Base-by-base conservation (phyloP, 176 grass and related monocot genomes). In the Oryza rufipogon region DNA sequence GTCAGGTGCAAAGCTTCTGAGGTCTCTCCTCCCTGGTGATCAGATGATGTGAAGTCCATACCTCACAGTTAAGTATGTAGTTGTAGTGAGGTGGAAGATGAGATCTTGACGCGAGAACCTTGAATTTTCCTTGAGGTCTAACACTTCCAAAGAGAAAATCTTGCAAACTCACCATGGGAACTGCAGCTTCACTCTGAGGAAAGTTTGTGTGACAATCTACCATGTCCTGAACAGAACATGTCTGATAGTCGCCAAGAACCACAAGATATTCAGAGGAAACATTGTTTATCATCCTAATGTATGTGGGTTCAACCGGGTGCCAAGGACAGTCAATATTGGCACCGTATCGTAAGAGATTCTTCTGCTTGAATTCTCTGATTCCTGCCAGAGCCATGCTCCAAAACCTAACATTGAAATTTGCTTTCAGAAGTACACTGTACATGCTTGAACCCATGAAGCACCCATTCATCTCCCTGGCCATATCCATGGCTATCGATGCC, bases 31-130 rank as follows among this genome's bases (percentile, higher is more conserved):
- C 73, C 25, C 25, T 47, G 3, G 25, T 11, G 3, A 47, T 15
- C 80, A 47, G 8, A n/a, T 3, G 16, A 11, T 33, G 16, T 82
- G 52, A 39, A 6, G 15, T 73, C 36, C 6, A 39, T 46, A 72
- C 19, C 38, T 64, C 80, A 19, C 67, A 71, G 4, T 13, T 13
- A 11, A 32, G 13, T 5, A 58, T 63, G 30, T 81, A 81, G 66
- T 36, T 41, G 45, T 71, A 58, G 79, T 81, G 15, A 56, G 80
- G 80, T n/a, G 70, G 80, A 9, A 83, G 15, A 38, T 45, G 38
- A 26, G 80, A 83, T 64, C 11, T 83, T 39, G 71, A 83, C 22
- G 17, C 56, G 2, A 75, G 71, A 32, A 49, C 81, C 60, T 74
- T 42, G 20, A 83, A 83, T 16, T 83, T 65, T 12, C 81, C 71